These are phyloP conservation scores for Calonectria hongkongensis DNA, from an alignment of 2,329 filamentous ascomycete genomes.

Conservation along the genomic window DNA sequence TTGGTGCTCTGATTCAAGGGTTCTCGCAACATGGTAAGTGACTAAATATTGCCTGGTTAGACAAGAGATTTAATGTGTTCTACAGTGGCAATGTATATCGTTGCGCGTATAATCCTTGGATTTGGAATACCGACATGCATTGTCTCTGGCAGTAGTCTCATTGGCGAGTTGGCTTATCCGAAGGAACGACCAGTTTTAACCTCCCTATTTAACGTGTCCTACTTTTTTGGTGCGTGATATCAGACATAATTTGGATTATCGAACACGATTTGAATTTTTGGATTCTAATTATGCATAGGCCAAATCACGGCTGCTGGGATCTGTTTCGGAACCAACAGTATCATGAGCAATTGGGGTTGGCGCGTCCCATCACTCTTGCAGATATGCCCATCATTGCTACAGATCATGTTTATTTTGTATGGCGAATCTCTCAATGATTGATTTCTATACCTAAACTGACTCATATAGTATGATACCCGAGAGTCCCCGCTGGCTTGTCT, in stretches of 20 bases:
- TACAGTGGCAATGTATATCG: slow-evolving; percentile 74
- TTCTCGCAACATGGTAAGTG: slow-evolving; percentile 67
- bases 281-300: not conserved
- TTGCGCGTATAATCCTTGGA: slow-evolving; percentile 76
- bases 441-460: slow-evolving; percentile 2
- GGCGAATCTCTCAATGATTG: slow-evolving; percentile 51
- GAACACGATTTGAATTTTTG: not conserved
- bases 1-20: slow-evolving; percentile 73
- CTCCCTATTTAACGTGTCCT: slow-evolving; percentile 64
- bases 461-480: slow-evolving; percentile 52
- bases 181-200: slow-evolving; percentile 74
- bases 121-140: slow-evolving; percentile 77
- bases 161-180: slow-evolving; percentile 77
- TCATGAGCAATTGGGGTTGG: slow-evolving; percentile 56
- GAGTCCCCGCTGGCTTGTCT: slow-evolving; percentile 59
- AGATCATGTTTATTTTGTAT: slow-evolving; percentile 8
- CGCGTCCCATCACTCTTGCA: slow-evolving; percentile 68
- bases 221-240: slow-evolving; percentile 67
- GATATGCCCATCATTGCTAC: slow-evolving; percentile 8
- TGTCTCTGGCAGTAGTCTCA: slow-evolving; percentile 73
- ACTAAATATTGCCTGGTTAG: not conserved
- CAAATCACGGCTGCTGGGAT: slow-evolving; percentile 69
- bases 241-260: not conserved
- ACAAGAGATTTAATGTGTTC: not conserved
- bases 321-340: slow-evolving; percentile 65